Percentiles rank a stretch among this genome's conserved stretches.
These are phyloP conservation scores for Fraxinus greggii DNA, from an alignment of 305 asterid genomes.

Conservation along the genomic window DNA sequence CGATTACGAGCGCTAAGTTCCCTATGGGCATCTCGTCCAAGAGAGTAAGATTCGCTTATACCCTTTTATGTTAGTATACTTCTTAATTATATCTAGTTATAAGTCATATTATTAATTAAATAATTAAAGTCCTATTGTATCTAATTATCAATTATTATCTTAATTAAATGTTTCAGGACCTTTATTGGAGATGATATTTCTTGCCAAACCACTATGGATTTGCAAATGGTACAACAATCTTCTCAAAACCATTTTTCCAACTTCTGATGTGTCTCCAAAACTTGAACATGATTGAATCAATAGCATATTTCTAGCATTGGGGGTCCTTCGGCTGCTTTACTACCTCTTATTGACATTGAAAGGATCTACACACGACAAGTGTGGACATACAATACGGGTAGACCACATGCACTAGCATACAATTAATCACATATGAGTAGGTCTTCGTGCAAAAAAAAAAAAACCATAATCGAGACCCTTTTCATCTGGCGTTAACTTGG, in stretches of 20 bases:
- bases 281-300: conserved; percentile 18
- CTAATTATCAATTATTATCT: background rate
- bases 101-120: background rate
- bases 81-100: background rate
- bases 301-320: conserved; percentile 9
- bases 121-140: background rate
- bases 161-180: conserved; percentile 35
- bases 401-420: background rate
- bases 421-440: background rate
- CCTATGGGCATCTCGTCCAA: conserved; percentile 87
- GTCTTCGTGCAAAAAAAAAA: background rate
- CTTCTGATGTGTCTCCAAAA: conserved; percentile 39
- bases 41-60: conserved; percentile 61
- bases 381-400: background rate
- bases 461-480: background rate
- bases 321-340: conserved; percentile 20
- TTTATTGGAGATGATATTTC: conserved; percentile 66
- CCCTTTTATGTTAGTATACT: background rate
- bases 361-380: background rate
- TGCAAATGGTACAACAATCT: conserved; percentile 70
- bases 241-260: conserved; percentile 73
- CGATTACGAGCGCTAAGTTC: conserved; percentile 90
- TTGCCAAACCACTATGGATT: conserved; percentile 68
- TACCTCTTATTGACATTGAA: background rate
- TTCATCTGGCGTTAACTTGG: conserved; percentile 18